Percentiles rank a stretch among this genome's conserved stretches.
These are phyloP conservation scores for Fusarium zealandicum DNA, from an alignment of 2,329 filamentous ascomycete genomes.

Conservation along the genomic window DNA sequence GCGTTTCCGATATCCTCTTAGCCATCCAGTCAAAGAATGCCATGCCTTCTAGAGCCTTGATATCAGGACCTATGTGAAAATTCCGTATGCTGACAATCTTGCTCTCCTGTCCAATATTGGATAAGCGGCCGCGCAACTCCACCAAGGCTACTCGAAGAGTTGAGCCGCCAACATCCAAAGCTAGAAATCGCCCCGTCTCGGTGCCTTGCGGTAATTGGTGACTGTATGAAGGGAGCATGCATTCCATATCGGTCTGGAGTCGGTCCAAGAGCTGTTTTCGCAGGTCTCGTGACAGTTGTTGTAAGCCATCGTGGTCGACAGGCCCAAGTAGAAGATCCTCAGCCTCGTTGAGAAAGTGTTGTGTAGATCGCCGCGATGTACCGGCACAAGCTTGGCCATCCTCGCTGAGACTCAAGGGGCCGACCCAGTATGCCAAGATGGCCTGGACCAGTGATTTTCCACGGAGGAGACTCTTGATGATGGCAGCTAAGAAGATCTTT, in stretches of 20 bases:
- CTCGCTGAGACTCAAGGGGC: conserved; percentile 48
- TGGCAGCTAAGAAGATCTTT: conserved; percentile 61
- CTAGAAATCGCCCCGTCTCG: conserved; percentile 66
- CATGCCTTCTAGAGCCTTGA: conserved; percentile 65
- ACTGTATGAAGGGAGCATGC: conserved; percentile 73
- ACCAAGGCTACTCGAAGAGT: conserved; percentile 71
- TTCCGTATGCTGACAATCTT: conserved; percentile 62
- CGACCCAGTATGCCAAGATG: conserved; percentile 62
- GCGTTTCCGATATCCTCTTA: conserved; percentile 62
- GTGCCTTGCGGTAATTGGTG: conserved; percentile 67
- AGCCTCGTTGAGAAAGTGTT: conserved; percentile 65
- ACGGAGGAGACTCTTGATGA: conserved; percentile 63
- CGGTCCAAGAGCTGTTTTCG: conserved; percentile 63
- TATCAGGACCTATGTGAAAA: conserved; percentile 62
- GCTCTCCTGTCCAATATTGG: conserved; percentile 50
- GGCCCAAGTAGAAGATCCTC: conserved; percentile 60
- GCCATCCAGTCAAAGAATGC: conserved; percentile 75
- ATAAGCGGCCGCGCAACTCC: conserved; percentile 59
- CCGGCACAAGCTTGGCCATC: conserved; percentile 32
- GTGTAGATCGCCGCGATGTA: conserved; percentile 43
- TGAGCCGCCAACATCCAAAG: conserved; percentile 73
- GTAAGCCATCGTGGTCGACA: conserved; percentile 54
- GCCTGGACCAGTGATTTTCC: conserved; percentile 67
- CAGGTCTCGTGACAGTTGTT: conserved; percentile 56
- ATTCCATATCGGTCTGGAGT: conserved; percentile 59